Evolutionary conservation across 257 asterid genomes (phyloP).

Genomic region (Eucommia ulmoides): DNA sequence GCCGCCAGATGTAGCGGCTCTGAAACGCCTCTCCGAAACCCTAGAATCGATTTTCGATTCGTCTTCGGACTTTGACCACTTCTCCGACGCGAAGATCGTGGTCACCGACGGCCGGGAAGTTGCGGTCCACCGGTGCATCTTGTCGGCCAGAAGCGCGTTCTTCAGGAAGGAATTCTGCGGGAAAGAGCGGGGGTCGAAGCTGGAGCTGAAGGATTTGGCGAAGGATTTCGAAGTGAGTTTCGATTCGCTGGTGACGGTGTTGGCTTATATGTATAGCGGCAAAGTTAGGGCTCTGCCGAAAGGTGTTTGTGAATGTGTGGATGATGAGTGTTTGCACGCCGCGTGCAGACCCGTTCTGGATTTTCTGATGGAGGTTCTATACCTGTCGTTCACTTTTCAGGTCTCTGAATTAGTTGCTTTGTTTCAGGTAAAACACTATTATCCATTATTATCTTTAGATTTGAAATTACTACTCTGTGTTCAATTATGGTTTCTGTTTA

Average conservation of each 20-base stretch:
- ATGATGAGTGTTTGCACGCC: conserved; percentile 70
- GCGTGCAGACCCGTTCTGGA: conserved; percentile 74
- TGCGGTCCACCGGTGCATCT: conserved; percentile 74
- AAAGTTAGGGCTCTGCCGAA: conserved; percentile 46
- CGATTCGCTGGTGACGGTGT: conserved; percentile 55
- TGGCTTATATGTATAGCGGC: conserved; percentile 67
- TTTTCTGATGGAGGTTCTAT: conserved; percentile 61
- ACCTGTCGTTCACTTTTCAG: conserved; percentile 59
- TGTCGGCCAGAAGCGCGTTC: conserved; percentile 67
- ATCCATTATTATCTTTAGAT: too few relatives aligned
- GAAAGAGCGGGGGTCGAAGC: conserved; percentile 25
- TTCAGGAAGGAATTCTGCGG: conserved; percentile 40
- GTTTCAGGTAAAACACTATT: conserved; percentile 52
- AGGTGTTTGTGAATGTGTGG: conserved; percentile 65
- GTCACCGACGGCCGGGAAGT: conserved; percentile 35
- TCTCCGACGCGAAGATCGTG: conserved; percentile 65
- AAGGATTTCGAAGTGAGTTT: conserved; percentile 60
- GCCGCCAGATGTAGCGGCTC: conserved; percentile 27
- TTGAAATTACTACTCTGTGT: too few relatives aligned
- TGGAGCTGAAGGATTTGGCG: conserved; percentile 61
- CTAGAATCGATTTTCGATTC: conserved; percentile 55
- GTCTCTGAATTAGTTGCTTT: conserved; percentile 41
- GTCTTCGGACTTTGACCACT: conserved; percentile 57
- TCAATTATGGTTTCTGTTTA: too few relatives aligned
- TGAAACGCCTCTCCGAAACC: conserved; percentile 54